These are phyloP conservation scores for Aureobasidium sp. DNA, from an alignment of 2,329 filamentous ascomycete species.

Conservation along the genomic window DNA sequence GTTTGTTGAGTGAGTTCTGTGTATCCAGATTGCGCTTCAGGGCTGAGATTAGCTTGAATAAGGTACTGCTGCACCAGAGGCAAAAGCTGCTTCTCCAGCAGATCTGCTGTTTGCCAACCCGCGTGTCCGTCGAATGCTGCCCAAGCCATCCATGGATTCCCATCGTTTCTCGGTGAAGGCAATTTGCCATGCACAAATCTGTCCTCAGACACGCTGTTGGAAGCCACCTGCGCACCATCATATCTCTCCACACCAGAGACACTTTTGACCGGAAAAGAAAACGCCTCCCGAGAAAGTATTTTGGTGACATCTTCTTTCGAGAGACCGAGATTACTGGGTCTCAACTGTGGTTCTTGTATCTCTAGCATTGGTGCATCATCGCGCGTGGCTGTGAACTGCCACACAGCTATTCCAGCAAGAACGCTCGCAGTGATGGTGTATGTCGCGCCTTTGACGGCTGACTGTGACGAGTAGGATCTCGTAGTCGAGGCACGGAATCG, in stretches of 20 bases:
- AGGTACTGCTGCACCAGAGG: conserved; percentile 21
- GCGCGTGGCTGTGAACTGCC: not conserved
- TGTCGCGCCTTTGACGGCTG: not conserved
- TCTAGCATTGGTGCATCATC: not conserved
- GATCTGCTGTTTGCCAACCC: conserved; percentile 25
- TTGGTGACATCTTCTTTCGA: not conserved
- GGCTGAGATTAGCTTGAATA: conserved; percentile 18
- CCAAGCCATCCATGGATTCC: conserved; percentile 28
- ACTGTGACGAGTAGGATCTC: not conserved
- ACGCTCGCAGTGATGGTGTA: not conserved
- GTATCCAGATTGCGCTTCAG: conserved; percentile 21
- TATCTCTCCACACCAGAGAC: not conserved
- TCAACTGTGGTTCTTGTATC: not conserved
- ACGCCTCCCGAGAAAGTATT: not conserved
- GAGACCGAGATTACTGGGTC: not conserved
- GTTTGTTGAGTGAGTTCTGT: conserved; percentile 28
- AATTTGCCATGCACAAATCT: not conserved
- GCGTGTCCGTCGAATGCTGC: conserved; percentile 38
- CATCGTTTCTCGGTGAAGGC: not conserved
- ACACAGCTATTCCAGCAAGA: not conserved
- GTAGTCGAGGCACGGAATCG: not conserved
- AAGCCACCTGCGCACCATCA: conserved; percentile 3
- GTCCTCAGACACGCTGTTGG: conserved; percentile 16
- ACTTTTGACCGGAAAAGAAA: not conserved
- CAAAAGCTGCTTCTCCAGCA: conserved; percentile 23